These are phyloP conservation scores for Nicotiana rustica DNA, from an alignment of 305 asterid genomes.

Conservation along the genomic window DNA sequence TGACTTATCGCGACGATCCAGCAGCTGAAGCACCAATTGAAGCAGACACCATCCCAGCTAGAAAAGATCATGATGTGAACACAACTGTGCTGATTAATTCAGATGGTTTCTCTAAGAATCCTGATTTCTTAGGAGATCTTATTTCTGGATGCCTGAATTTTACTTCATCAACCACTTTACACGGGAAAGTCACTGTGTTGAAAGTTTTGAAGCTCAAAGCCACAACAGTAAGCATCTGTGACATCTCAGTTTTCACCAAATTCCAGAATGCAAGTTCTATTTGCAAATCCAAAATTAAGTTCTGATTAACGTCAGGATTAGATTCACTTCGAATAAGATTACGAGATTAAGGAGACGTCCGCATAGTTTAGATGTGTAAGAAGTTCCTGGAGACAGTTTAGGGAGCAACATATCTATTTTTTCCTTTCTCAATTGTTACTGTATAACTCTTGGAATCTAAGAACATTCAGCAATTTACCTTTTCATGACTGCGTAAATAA, in stretches of 20 bases:
- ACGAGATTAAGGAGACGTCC: not conserved
- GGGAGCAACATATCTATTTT: not conserved
- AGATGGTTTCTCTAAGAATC: slow-evolving; percentile 38
- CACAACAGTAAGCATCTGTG: slow-evolving; percentile 50
- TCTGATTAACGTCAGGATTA: not conserved
- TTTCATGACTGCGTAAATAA: not conserved
- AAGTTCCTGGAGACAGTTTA: not conserved
- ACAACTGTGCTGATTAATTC: slow-evolving; percentile 40
- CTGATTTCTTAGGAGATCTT: slow-evolving; percentile 45
- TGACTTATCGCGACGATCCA: slow-evolving; percentile 48
- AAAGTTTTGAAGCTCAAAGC: slow-evolving; percentile 54
- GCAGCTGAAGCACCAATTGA: slow-evolving; percentile 53
- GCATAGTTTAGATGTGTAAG: not conserved
- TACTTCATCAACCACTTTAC: slow-evolving; percentile 54
- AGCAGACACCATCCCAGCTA: slow-evolving; percentile 56
- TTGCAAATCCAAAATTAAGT: slow-evolving; percentile 51
- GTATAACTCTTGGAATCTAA: not conserved
- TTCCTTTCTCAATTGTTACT: not conserved
- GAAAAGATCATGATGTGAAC: slow-evolving; percentile 50
- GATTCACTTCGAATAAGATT: slow-evolving; percentile 10
- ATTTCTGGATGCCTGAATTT: slow-evolving; percentile 52
- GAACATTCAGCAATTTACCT: not conserved
- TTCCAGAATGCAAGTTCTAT: slow-evolving; percentile 48
- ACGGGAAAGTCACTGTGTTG: slow-evolving; percentile 55
- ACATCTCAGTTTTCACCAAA: slow-evolving; percentile 47